A percentile compares a stretch with the other conserved stretches of the same genome.
Conservation (phyloP, 331 rosid genomes). For the Rhamnella rubrinervis region DNA sequence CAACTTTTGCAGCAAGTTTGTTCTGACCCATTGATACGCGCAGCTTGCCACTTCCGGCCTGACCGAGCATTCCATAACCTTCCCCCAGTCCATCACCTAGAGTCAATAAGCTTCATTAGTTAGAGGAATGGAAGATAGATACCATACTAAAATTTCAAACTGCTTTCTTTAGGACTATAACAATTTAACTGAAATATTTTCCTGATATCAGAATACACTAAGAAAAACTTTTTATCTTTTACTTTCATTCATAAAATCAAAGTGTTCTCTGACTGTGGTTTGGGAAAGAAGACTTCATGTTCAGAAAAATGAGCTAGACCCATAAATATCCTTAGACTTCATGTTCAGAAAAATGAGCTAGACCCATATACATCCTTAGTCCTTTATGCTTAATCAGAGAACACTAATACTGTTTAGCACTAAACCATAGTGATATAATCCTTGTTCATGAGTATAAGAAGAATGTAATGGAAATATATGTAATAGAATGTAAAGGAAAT, state of each 20-base stretch:
- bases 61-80: constrained; percentile 99
- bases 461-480: background rate
- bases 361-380: background rate
- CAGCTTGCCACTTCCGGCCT: constrained; percentile 97
- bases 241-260: background rate
- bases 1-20: constrained; percentile 89
- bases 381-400: background rate
- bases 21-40: constrained; percentile 82
- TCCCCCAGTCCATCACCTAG: constrained; percentile 95
- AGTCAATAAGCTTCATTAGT: constrained; percentile 21
- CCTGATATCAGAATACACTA: no score
- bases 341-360: background rate
- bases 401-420: background rate
- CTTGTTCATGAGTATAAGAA: background rate
- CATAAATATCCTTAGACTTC: background rate
- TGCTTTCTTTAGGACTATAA: no score
- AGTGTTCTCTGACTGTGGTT: background rate
- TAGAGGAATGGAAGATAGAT: background rate
- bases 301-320: background rate
- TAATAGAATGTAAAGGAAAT: background rate
- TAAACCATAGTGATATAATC: background rate
- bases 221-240: no score
- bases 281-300: background rate
- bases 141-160: background rate
- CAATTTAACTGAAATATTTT: no score